phyloP scores from a whole-genome alignment of 139 green algal species.

The Klebsormidium nitens region DNA sequence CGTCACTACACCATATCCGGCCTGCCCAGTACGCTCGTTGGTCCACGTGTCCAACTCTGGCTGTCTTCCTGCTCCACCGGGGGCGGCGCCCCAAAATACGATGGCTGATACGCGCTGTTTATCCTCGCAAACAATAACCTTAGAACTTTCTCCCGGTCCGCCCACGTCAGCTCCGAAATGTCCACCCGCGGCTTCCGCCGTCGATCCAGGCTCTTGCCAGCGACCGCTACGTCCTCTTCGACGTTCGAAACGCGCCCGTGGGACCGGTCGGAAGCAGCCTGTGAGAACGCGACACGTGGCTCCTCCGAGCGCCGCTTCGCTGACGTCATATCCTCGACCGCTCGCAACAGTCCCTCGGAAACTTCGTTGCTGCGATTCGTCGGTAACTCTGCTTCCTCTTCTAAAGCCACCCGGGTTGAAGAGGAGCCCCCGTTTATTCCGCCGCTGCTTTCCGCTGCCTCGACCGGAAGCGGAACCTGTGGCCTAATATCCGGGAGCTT shows the following conservation, averaged over 20 bases:
- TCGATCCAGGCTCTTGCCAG: neutral
- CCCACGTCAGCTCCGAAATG: conserved; percentile 70
- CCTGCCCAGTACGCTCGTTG: too few relatives aligned
- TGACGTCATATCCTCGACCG: neutral
- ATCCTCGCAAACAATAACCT: conserved; percentile 78
- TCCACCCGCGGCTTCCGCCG: conserved; percentile 36
- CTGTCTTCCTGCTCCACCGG: too few relatives aligned
- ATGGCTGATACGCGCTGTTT: conserved; percentile 41
- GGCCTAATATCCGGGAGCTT: too few relatives aligned
- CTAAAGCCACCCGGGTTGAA: too few relatives aligned
- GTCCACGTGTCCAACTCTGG: too few relatives aligned
- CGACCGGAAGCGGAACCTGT: too few relatives aligned
- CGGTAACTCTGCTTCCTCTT: too few relatives aligned
- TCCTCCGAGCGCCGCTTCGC: neutral
- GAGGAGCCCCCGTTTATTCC: too few relatives aligned
- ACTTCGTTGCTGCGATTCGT: too few relatives aligned
- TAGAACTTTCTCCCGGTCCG: conserved; percentile 75
- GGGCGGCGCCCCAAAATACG: neutral
- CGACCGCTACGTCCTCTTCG: neutral
- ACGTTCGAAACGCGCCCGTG: conserved; percentile 1
- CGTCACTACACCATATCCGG: too few relatives aligned
- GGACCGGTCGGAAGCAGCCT: neutral
- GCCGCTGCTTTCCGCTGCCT: too few relatives aligned
- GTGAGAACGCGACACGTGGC: too few relatives aligned
- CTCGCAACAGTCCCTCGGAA: neutral